Evolutionary conservation across 2,329 filamentous ascomycete genomes (phyloP), one percentile per base, ranked within the genome.

Genomic region (Leptodontidium sp.): DNA sequence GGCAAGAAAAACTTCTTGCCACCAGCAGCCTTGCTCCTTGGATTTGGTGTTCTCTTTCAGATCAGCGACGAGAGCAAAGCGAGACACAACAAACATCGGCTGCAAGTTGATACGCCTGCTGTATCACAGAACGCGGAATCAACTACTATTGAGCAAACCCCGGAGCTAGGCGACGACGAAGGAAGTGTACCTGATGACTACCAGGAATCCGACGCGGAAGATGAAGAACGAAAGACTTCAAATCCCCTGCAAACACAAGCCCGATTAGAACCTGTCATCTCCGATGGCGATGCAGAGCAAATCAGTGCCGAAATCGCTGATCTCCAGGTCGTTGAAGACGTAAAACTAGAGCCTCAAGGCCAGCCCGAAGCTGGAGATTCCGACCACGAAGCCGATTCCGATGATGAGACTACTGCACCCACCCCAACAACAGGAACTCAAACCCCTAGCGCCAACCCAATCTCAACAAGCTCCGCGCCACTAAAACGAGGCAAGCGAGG

Each of bases 1-100:
- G 95, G 94, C 2, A 91, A 92, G 81, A 98, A 98, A 83, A 97
- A 97, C 76, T 96, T 92, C 74, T 80, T 99, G 45, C 93, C 95
- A 0, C 95, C 96, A 1, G 91, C 93, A 7, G 94, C 95, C 76
- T 84, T 98, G 35, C 83, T 98, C 1, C 87, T 99, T 40, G 96
- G 96, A 0, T 93, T 98, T 77, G 94, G 90, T 1, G 86, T 97
- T 55, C 85, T 97, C 80, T 99, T 97, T 80, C 91, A 89, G 75
- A 91, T 98, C 64, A 97, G 93, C 75, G 92, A 97, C 66, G 92
- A 94, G 75, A 97, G 94, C 80, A 92, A 93, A 78, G 86, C 85
- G 4, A 91, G 89, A 67, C 94, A 98, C 79, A 85, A 90, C 52
- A 95, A 93, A 78, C 91, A 97, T 78, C 85, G 90, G 65, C 72